These are phyloP conservation scores for Draba incana DNA, from an alignment of 345 rosid species.

Conservation along the genomic window DNA sequence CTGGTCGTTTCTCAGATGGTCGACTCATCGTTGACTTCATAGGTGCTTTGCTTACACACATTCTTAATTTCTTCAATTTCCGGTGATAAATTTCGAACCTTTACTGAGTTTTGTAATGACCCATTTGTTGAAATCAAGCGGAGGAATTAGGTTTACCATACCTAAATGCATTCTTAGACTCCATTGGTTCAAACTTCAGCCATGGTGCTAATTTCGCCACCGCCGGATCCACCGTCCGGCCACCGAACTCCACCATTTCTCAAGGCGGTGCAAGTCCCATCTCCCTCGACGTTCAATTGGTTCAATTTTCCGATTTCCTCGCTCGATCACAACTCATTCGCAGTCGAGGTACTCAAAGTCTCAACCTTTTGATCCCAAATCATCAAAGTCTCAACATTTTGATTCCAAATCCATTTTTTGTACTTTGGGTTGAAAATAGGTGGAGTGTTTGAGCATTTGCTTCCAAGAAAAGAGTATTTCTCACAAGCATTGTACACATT, in stretches of 20 bases:
- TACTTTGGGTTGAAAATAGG: conserved; percentile 28
- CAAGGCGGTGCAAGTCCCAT: conserved; percentile 75
- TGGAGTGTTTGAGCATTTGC: conserved; percentile 46
- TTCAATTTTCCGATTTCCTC: conserved; percentile 61
- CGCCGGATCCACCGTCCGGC: conserved; percentile 71
- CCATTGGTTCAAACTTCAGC: conserved; percentile 71
- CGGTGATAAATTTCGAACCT: background rate
- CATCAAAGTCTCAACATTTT: conserved; percentile 21
- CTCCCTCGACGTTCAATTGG: conserved; percentile 63
- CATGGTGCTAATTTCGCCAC: conserved; percentile 89
- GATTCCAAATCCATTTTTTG: background rate
- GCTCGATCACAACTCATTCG: conserved; percentile 47
- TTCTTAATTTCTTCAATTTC: background rate
- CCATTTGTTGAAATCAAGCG: conserved; percentile 43
- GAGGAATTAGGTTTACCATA: conserved; percentile 54
- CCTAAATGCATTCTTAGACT: conserved; percentile 62
- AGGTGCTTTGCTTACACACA: conserved; percentile 39
- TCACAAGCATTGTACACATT: conserved; percentile 55
- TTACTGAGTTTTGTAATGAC: background rate
- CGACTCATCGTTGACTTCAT: conserved; percentile 70
- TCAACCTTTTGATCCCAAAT: conserved; percentile 11
- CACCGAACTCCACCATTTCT: conserved; percentile 56
- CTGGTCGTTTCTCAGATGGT: conserved; percentile 73
- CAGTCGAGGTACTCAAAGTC: conserved; percentile 51
- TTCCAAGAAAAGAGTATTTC: conserved; percentile 57